Conservation (phyloP, 164 flowering plant species). For the Stephania japonica region DNA sequence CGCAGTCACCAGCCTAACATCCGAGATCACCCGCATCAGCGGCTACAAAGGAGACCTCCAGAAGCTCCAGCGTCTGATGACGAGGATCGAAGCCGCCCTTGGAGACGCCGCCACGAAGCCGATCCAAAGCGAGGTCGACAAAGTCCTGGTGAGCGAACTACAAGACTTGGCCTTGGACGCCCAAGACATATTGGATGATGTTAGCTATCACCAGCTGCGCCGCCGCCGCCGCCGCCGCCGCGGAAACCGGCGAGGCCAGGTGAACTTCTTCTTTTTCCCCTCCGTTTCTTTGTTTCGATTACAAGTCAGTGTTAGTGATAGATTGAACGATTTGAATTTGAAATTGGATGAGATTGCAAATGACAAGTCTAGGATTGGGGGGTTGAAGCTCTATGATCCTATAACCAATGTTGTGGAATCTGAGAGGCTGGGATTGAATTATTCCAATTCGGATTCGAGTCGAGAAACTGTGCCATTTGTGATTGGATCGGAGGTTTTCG, state of each 20-base stretch:
- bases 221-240: not conserved
- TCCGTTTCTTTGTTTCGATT: constrained; percentile 4
- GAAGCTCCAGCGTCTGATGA: no score
- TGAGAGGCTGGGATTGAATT: not conserved
- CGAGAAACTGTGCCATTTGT: constrained; percentile 14
- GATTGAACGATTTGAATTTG: constrained; percentile 14
- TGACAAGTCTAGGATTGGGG: constrained; percentile 5
- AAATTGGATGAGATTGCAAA: constrained; percentile 16
- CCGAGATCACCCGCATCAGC: no score
- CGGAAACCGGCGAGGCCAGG: not conserved
- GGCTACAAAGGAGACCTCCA: no score
- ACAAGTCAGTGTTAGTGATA: constrained; percentile 16
- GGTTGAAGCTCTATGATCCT: not conserved
- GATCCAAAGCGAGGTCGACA: not conserved
- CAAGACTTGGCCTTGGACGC: constrained; percentile 8
- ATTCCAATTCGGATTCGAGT: not conserved
- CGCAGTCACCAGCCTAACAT: no score
- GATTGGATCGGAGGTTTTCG: constrained; percentile 14
- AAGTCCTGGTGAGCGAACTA: constrained; percentile 9
- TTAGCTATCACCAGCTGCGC: constrained; percentile 4
- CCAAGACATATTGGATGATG: constrained; percentile 18
- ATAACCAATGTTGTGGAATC: not conserved
- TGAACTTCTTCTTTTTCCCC: constrained; percentile 15
- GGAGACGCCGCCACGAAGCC: constrained; percentile 22
- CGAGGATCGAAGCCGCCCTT: no score